Evolutionary conservation across 2,329 filamentous ascomycete genomes (phyloP), one percentile per base, ranked within the genome.

Genomic region (Fusarium albosuccineum): DNA sequence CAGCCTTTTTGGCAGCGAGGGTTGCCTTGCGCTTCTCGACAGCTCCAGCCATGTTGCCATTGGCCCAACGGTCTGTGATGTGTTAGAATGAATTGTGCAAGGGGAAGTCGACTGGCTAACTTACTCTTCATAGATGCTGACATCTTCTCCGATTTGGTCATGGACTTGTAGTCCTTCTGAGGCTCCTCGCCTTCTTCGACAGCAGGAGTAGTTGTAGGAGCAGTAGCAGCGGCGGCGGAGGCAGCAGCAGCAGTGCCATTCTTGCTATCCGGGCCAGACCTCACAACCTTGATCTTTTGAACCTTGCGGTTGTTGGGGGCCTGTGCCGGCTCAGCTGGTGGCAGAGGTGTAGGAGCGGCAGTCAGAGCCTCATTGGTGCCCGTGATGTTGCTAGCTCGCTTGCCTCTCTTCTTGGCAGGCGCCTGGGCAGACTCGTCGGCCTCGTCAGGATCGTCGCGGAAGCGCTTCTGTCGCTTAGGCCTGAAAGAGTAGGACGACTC

Each of bases 111-210:
- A 17, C 1, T 5, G 4, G 48, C 10, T 46, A 40, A 76, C 83
- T 78, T 80, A 88, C 87, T 85, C 79, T 87, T 87, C 87, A 89
- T 89, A 3, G 86, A 88, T 16, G 82, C 83, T n/a, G 85, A 87
- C 86, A 89, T 89, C 81, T 89, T 89, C 77, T 89, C 86, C 30
- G 85, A 87, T 78, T 89, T 89, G 48, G 85, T 88, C 86, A 89
- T 88, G 42, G 83, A 81, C 36, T 84, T 83, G 70, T 89, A 89
- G 53, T 87, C 85, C 77, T 88, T 88, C 46, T 68, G 73, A 16
- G 74, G 71, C 60, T 84, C 81, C 27, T 82, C 81, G 13, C 71
- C 76, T 10, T 79, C 78, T 5, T 75, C 78, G 9, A 33, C 45
- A 5, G 54, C 59, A 26, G 66, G 54, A 11, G 67, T 56, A 16